These are phyloP conservation scores for Hypoxylon perforatum DNA, from an alignment of 495 filamentous ascomycete genomes.

Conservation along the genomic window DNA sequence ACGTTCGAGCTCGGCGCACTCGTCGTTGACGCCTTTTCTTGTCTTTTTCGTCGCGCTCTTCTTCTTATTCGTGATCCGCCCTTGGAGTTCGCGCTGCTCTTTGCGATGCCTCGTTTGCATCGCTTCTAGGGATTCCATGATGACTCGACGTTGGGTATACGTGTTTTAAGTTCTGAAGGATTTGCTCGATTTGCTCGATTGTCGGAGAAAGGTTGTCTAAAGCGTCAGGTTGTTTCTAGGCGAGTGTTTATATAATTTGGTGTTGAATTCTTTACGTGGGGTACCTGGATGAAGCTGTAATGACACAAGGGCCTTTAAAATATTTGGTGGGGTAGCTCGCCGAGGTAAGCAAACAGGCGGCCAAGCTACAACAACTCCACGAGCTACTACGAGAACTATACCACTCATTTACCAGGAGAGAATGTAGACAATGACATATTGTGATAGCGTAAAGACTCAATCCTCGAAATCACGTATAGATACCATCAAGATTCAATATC, in stretches of 20 bases:
- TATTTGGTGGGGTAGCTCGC: background rate
- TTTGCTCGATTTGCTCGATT: background rate
- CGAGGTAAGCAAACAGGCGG: too few relatives aligned
- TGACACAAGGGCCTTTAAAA: background rate
- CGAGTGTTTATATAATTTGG: background rate
- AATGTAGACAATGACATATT: background rate
- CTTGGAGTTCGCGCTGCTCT: constrained; percentile 87
- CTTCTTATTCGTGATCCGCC: constrained; percentile 90
- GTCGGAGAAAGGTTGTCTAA: background rate
- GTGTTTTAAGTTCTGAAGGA: background rate
- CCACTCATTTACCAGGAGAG: too few relatives aligned
- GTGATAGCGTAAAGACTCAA: background rate
- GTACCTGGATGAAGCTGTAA: background rate
- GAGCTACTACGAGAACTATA: too few relatives aligned
- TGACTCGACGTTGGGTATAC: background rate
- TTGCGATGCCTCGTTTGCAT: constrained; percentile 84
- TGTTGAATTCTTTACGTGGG: constrained; percentile 20
- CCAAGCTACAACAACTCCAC: too few relatives aligned
- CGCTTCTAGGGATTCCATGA: constrained; percentile 71
- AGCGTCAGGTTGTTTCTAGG: background rate
- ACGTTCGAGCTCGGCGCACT: constrained; percentile 79
- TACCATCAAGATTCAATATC: constrained; percentile 13
- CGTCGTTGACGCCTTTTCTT: constrained; percentile 85
- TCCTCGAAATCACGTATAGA: background rate
- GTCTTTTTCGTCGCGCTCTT: constrained; percentile 97